A percentile compares a stretch with the other conserved stretches of the same genome.
Evolutionary conservation across 805 yeast genomes (phyloP).

Genomic region (Spathaspora sp.): DNA sequence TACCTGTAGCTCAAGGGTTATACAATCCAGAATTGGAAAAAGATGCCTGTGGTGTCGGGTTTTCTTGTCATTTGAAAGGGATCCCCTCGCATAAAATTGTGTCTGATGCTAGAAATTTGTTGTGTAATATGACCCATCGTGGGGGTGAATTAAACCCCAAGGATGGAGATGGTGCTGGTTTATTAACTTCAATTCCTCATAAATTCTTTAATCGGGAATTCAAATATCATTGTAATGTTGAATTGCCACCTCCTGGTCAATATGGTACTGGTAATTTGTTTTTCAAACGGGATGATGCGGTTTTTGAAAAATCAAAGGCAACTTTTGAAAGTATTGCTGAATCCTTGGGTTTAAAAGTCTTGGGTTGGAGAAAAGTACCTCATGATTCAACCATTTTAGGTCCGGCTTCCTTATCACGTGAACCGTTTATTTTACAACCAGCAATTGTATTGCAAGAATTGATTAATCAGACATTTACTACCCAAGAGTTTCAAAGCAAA

Average conservation of each 20-base stretch:
- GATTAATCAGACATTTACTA: conserved; percentile 25
- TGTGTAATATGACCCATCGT: conserved; percentile 98
- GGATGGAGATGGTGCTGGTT: conserved; percentile 99
- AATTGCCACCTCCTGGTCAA: conserved; percentile 75
- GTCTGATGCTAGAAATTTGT: conserved; percentile 79
- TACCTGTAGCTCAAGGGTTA: conserved; percentile 84
- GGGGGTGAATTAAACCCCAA: conserved; percentile 98
- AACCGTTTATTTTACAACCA: conserved; percentile 92
- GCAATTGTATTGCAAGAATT: conserved; percentile 60
- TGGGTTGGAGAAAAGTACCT: conserved; percentile 95
- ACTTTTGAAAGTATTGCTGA: conserved; percentile 81
- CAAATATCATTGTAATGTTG: conserved; percentile 59
- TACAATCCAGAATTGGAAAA: conserved; percentile 92
- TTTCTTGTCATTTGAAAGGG: conserved; percentile 92
- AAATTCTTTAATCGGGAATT: conserved; percentile 83
- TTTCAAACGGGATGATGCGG: conserved; percentile 81
- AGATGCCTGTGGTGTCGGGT: conserved; percentile 99
- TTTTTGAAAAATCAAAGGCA: conserved; percentile 62
- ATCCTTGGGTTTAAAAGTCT: conserved; percentile 71
- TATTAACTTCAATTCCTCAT: conserved; percentile 89
- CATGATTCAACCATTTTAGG: conserved; percentile 92
- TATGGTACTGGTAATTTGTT: conserved; percentile 95
- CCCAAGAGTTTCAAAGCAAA: conserved; percentile 51
- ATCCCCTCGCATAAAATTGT: conserved; percentile 84
- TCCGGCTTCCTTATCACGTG: conserved; percentile 90